Evolutionary conservation across 352 stramenopile genomes (phyloP).

Genomic region (Globisporangium perplexum): DNA sequence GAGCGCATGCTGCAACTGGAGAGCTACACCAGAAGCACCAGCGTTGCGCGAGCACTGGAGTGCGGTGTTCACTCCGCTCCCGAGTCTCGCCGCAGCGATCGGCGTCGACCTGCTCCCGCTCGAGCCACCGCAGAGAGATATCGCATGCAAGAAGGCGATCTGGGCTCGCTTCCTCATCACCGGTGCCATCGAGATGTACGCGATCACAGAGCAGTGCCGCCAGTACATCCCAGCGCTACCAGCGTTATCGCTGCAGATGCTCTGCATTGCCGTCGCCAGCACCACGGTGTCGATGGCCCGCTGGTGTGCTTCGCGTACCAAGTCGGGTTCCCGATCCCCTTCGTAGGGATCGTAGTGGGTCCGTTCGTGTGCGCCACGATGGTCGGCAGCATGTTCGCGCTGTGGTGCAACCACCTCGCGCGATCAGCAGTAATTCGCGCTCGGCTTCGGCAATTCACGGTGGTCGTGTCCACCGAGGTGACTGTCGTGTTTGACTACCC

Average conservation of each 20-base stretch:
- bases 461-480: constrained; percentile 4
- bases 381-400: not conserved
- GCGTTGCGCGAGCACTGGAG: too few species aligned
- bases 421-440: not conserved
- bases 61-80: not conserved
- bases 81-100: constrained; percentile 1
- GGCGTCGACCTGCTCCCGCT: not conserved
- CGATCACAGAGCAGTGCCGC: not conserved
- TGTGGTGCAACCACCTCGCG: not conserved
- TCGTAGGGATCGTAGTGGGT: constrained; percentile 19
- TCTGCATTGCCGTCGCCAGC: not conserved
- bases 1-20: constrained; percentile 8
- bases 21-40: not conserved
- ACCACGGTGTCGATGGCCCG: not conserved
- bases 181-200: not conserved
- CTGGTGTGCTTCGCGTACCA: not conserved
- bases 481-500: constrained; percentile 19
- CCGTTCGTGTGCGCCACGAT: constrained; percentile 1
- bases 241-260: not conserved
- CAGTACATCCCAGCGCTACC: not conserved
- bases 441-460: not conserved
- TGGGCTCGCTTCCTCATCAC: not conserved
- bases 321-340: constrained; percentile 26
- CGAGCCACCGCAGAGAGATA: not conserved
- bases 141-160: not conserved